These are phyloP conservation scores for Metschnikowia borealis DNA, from an alignment of 805 yeast species.

Conservation along the genomic window DNA sequence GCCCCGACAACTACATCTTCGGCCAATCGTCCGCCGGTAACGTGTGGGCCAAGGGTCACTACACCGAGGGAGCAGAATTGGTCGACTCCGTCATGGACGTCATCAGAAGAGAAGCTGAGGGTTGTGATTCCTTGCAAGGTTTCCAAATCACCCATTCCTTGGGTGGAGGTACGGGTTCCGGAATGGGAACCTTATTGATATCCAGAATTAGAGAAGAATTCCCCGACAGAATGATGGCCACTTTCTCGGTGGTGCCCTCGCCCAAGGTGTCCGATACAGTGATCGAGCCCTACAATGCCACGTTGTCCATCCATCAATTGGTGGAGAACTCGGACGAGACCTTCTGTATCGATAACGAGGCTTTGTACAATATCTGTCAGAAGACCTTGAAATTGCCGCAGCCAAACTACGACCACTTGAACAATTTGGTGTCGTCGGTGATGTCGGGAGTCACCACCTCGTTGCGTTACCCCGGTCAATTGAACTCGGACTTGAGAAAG, in stretches of 20 bases:
- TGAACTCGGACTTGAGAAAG: slow-evolving; percentile 88
- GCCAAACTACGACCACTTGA: slow-evolving; percentile 77
- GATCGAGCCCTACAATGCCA: slow-evolving; percentile 92
- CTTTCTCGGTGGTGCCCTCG: slow-evolving; percentile 89
- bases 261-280: slow-evolving; percentile 91
- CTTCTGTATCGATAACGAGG: slow-evolving; percentile 93
- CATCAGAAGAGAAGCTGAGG: slow-evolving; percentile 90
- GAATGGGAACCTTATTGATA: slow-evolving; percentile 88
- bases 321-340: slow-evolving; percentile 91
- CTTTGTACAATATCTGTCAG: slow-evolving; percentile 84
- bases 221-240: slow-evolving; percentile 95
- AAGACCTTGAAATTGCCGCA: slow-evolving; percentile 75
- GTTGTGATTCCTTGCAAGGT: slow-evolving; percentile 89
- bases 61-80: slow-evolving; percentile 94
- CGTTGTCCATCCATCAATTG: slow-evolving; percentile 84
- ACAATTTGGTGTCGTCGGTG: slow-evolving; percentile 79
- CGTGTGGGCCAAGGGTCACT: slow-evolving; percentile 96
- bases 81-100: slow-evolving; percentile 87
- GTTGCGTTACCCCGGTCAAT: slow-evolving; percentile 91
- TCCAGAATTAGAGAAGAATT: slow-evolving; percentile 87
- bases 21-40: slow-evolving; percentile 94
- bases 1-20: slow-evolving; percentile 87
- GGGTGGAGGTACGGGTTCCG: slow-evolving; percentile 91
- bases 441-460: slow-evolving; percentile 96
- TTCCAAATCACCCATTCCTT: slow-evolving; percentile 70